These are phyloP conservation scores for Polygonum aviculare DNA, from an alignment of 148 eudicot genomes.

Conservation along the genomic window DNA sequence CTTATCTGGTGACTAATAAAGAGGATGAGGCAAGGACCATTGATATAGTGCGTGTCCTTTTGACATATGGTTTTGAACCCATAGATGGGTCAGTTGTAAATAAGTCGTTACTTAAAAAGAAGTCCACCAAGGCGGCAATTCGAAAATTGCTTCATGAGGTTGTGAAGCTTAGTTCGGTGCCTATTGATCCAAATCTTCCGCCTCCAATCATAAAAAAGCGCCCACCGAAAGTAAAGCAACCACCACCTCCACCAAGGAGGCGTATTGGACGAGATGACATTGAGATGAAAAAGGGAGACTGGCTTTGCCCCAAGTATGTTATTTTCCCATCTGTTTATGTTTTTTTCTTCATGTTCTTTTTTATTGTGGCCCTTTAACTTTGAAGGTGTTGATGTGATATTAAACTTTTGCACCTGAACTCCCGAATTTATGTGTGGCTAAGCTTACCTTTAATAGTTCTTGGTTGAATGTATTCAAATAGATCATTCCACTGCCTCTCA, in stretches of 20 bases:
- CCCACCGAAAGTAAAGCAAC: constrained; percentile 91
- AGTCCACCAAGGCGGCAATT: constrained; percentile 57
- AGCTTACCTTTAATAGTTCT: neutral
- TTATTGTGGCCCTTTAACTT: neutral
- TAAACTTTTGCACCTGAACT: constrained; percentile 3
- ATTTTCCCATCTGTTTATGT: constrained; percentile 9
- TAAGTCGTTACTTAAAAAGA: constrained; percentile 59
- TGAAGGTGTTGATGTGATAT: neutral
- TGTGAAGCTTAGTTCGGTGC: constrained; percentile 83
- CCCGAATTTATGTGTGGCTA: neutral
- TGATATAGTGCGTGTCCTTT: constrained; percentile 72
- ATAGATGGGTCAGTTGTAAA: constrained; percentile 62
- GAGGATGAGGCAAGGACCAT: constrained; percentile 96
- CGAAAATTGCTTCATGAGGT: constrained; percentile 80
- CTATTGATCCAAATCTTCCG: constrained; percentile 92
- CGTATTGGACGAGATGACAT: constrained; percentile 87
- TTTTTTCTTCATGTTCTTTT: neutral
- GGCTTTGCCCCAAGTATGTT: constrained; percentile 94
- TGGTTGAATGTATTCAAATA: neutral
- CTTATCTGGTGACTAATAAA: constrained; percentile 75
- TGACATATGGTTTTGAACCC: constrained; percentile 84
- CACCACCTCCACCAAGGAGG: constrained; percentile 92
- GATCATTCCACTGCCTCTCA: neutral
- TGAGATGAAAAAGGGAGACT: constrained; percentile 97
- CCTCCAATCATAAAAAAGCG: constrained; percentile 83